A percentile compares a stretch with the other conserved stretches of the same genome.
Conservation (phyloP, 164 flowering plant genomes). For the Taxillus chinensis region DNA sequence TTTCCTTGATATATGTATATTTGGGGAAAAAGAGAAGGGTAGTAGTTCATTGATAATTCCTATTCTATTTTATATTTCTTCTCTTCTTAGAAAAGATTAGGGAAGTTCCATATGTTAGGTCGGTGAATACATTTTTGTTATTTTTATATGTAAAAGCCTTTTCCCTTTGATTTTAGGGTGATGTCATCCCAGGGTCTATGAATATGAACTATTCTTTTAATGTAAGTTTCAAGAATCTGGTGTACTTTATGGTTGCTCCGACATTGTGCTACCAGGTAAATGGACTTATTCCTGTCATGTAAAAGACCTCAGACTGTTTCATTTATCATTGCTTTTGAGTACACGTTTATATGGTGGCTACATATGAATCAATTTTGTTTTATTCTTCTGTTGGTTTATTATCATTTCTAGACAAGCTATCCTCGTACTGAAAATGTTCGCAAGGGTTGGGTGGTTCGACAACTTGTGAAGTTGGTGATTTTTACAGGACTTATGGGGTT, state of each 20-base stretch:
- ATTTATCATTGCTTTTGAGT: background rate
- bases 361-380: background rate
- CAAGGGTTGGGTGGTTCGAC: conserved; percentile 85
- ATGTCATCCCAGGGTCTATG: conserved; percentile 15
- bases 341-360: background rate
- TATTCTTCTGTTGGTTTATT: conserved; percentile 3
- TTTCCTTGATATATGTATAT: background rate
- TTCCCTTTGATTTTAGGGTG: conserved; percentile 34
- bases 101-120: background rate
- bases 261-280: conserved; percentile 94
- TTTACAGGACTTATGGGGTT: conserved; percentile 95
- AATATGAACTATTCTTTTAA: conserved; percentile 29
- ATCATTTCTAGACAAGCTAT: conserved; percentile 58
- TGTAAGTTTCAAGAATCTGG: conserved; percentile 61
- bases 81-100: too few species aligned
- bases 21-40: background rate
- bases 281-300: background rate
- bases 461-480: conserved; percentile 68
- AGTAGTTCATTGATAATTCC: too few species aligned
- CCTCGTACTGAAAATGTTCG: conserved; percentile 72
- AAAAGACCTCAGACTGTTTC: background rate
- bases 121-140: background rate
- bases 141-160: background rate
- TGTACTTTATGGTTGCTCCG: conserved; percentile 93
- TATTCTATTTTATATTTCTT: too few species aligned